These are phyloP conservation scores for Brasenia schreberi DNA, from an alignment of 164 flowering plant species.

Conservation along the genomic window DNA sequence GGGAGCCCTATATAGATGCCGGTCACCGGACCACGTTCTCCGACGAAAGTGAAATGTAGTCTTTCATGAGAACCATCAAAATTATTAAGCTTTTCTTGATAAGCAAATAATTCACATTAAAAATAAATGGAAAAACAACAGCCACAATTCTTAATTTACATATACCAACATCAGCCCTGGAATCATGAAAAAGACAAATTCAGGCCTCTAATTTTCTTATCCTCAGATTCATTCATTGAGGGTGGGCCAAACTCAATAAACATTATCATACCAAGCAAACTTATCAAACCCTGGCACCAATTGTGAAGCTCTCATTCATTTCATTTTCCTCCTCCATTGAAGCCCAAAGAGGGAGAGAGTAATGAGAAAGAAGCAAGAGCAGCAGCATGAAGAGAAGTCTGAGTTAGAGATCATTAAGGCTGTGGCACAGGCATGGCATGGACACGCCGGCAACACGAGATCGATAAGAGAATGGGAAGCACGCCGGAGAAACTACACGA, in stretches of 20 bases:
- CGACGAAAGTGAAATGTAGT: too few species aligned
- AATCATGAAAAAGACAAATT: background rate
- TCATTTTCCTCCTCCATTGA: background rate
- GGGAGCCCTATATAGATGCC: too few species aligned
- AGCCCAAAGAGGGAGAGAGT: background rate
- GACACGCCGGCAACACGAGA: conserved; percentile 30
- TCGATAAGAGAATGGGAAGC: conserved; percentile 50
- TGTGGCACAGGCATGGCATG: conserved; percentile 89
- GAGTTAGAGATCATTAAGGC: conserved; percentile 70
- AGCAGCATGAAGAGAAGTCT: conserved; percentile 18
- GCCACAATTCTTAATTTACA: background rate
- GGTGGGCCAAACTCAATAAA: background rate
- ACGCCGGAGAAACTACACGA: conserved; percentile 17
- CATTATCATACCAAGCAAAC: background rate
- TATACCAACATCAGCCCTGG: background rate
- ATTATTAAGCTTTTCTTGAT: background rate
- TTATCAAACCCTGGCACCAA: background rate
- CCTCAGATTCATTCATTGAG: background rate
- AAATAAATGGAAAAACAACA: background rate
- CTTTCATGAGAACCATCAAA: background rate
- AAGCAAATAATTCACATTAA: background rate
- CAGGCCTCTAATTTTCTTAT: background rate
- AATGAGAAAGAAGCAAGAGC: conserved; percentile 5
- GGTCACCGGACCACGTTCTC: too few species aligned
- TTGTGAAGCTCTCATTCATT: background rate